Evolutionary conservation across 1,139 yeast species (phyloP).

Genomic region (Yamadazyma jaroonii): DNA sequence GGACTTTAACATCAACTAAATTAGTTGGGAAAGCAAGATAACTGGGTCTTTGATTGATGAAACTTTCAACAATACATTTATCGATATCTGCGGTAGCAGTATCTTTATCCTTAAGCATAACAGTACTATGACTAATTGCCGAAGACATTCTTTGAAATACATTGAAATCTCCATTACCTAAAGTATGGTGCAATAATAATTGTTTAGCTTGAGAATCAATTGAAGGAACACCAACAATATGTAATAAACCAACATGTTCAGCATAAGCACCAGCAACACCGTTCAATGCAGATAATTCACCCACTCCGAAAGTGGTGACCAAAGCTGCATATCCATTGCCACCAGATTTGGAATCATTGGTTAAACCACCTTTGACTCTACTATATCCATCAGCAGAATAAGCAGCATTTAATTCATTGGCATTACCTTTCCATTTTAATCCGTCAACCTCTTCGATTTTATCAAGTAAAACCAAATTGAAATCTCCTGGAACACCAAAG

Average conservation of each 20-base stretch:
- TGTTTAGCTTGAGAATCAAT: constrained; percentile 62
- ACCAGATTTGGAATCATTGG: constrained; percentile 8
- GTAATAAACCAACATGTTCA: constrained; percentile 40
- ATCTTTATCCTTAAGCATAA: constrained; percentile 25
- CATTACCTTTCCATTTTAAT: constrained; percentile 67
- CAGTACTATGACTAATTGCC: constrained; percentile 31
- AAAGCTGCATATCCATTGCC: constrained; percentile 48
- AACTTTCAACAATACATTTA: constrained; percentile 35
- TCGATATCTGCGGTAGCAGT: constrained; percentile 35
- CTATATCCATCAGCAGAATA: constrained; percentile 75
- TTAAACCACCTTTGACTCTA: constrained; percentile 43
- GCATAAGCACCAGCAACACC: constrained; percentile 43
- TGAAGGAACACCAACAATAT: constrained; percentile 45
- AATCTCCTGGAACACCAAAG: constrained; percentile 81
- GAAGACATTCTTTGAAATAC: constrained; percentile 67
- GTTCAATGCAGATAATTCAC: constrained; percentile 44
- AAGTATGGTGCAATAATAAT: constrained; percentile 55
- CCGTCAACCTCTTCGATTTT: constrained; percentile 60
- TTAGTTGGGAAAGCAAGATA: constrained; percentile 40
- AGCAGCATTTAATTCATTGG: constrained; percentile 71
- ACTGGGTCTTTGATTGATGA: constrained; percentile 35
- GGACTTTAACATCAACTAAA: constrained; percentile 34
- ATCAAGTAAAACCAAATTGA: constrained; percentile 67
- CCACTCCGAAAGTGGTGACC: constrained; percentile 69
- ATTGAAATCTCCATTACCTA: constrained; percentile 83